Percentiles rank a stretch among this genome's conserved stretches.
Conservation (phyloP, 345 rosid genomes). For the Trapa bicornis region DNA sequence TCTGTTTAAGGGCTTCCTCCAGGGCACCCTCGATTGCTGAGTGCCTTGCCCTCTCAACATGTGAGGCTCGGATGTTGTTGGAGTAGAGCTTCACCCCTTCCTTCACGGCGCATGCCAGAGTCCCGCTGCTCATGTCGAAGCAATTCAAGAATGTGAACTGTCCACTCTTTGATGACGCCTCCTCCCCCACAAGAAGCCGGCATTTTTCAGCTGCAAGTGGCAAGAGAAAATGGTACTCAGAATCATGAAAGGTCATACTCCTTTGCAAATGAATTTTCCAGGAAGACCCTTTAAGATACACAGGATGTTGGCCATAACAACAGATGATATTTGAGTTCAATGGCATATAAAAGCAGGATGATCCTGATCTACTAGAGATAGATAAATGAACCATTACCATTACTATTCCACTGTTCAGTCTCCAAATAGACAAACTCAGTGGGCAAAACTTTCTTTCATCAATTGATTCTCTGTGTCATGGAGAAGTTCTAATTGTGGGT, state of each 20-base stretch:
- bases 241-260: not conserved
- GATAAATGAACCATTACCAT: not conserved
- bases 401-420: not conserved
- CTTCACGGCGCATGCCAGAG: conserved; percentile 67
- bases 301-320: not conserved
- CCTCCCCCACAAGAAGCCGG: conserved; percentile 66
- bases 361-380: not conserved
- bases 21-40: conserved; percentile 56
- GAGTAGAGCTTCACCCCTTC: conserved; percentile 84
- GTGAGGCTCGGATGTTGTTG: conserved; percentile 65
- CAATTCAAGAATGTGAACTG: conserved; percentile 72
- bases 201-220: conserved; percentile 68
- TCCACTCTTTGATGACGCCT: conserved; percentile 80
- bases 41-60: conserved; percentile 60
- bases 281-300: not conserved
- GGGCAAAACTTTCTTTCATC: not conserved
- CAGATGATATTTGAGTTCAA: not conserved
- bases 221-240: not conserved
- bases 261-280: not conserved
- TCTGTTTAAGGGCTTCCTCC: conserved; percentile 49
- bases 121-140: conserved; percentile 84
- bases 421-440: not conserved
- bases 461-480: not conserved
- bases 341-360: not conserved
- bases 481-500: not conserved